Percentiles rank a stretch among this genome's conserved stretches.
These are phyloP conservation scores for Aspergillus ochraceoroseus DNA, from an alignment of 2,329 filamentous ascomycete genomes.

Conservation along the genomic window DNA sequence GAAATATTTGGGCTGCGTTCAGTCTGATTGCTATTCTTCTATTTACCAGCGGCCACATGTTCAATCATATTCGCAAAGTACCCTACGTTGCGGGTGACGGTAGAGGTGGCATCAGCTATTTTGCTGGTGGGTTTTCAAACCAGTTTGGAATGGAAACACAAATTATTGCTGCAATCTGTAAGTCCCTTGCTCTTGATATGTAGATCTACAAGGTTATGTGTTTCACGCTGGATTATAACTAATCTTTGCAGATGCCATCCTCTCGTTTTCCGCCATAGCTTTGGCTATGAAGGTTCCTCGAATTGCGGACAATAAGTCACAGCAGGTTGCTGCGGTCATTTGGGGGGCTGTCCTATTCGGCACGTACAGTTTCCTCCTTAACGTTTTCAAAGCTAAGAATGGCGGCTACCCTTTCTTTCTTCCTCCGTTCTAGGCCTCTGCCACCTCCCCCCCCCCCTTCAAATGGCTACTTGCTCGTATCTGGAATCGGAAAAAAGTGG, in stretches of 20 bases:
- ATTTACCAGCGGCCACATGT: slow-evolving; percentile 98
- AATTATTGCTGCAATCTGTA: slow-evolving; percentile 89
- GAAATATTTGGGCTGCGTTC: slow-evolving; percentile 88
- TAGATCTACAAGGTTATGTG: no score
- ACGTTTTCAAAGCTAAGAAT: slow-evolving; percentile 92
- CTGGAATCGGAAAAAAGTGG: no score
- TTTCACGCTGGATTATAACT: no score
- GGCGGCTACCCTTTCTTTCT: slow-evolving; percentile 89
- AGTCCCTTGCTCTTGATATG: slow-evolving; percentile 40
- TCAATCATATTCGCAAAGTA: slow-evolving; percentile 95
- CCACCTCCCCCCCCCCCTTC: neutral
- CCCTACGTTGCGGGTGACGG: slow-evolving; percentile 86
- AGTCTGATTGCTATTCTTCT: slow-evolving; percentile 84
- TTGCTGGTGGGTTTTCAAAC: slow-evolving; percentile 85
- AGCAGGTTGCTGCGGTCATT: slow-evolving; percentile 74
- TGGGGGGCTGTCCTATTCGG: slow-evolving; percentile 74
- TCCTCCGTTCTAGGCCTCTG: slow-evolving; percentile 66
- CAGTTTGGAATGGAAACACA: slow-evolving; percentile 94
- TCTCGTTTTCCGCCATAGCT: slow-evolving; percentile 88
- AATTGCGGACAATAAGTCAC: slow-evolving; percentile 68
- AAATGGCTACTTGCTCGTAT: no score
- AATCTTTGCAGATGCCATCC: slow-evolving; percentile 58
- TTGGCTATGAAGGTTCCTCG: slow-evolving; percentile 89
- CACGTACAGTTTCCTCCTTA: slow-evolving; percentile 91
- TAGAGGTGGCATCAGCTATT: slow-evolving; percentile 80